Base-by-base conservation (phyloP, 768 basidiomycete genomes). In the Leccinum fibrillosum region DNA sequence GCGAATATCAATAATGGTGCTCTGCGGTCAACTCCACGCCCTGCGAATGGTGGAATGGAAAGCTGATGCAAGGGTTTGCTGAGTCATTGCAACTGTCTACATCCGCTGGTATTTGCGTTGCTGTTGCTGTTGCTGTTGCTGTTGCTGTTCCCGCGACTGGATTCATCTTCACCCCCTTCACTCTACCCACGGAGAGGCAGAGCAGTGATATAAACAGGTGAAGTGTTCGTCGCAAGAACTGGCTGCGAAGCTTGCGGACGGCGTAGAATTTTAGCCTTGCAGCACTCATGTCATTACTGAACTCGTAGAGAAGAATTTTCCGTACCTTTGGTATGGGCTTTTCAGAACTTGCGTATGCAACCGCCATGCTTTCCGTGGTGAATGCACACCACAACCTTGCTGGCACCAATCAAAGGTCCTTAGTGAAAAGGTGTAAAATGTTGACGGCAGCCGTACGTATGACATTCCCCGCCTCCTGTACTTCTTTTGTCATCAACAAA, bases 351-450 rank as follows among this genome's bases (percentile, higher is more conserved):
- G 82, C 82, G 64, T 86, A 90, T 30, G 81, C 89, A 54, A 92
- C 76, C 0, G 90, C 88, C 89, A 93, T 91, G 68, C 87, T 89
- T 19, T 83, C 77, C 25, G 91, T 86, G 7, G 91, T 92, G 72
- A 92, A 93, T 42, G 84, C 89, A 66, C 90, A 92, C 88, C 89
- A 92, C 37, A 92, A 72, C 34, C 88, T 83, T 30, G 80, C 90
- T 89, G 48, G 26, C 9, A 34, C 50, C 32, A 5, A 26, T 44
- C 10, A 59, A 30, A 49, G 19, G 42, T 49, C 15, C 2, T 51
- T 48, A 50, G 55, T 12, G 26, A 48, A 58, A 52, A 52, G 28
- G 11, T 32, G 49, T 2, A 21, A 34, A 35, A 30, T 13, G 13
- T 28, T 6, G 15, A 23, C 21, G 15, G 25, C 11, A 34, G 10